Percentiles rank a stretch among this genome's conserved stretches.
Evolutionary conservation across 805 yeast genomes (phyloP).

Genomic region (Lachancea sp.): DNA sequence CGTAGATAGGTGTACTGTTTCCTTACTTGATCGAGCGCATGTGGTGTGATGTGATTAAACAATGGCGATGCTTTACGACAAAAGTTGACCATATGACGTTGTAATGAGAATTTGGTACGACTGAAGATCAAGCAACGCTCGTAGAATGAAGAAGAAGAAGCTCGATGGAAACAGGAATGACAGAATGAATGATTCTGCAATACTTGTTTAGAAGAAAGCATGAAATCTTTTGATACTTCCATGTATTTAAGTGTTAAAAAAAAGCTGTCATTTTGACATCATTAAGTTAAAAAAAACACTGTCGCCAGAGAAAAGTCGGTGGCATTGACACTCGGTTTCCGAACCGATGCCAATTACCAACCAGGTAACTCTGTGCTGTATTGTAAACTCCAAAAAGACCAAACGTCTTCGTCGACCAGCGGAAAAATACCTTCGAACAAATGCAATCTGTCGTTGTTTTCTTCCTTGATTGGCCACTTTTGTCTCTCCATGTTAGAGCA

Average conservation of each 20-base stretch:
- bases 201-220: no score
- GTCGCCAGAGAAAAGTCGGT: background rate
- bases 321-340: background rate
- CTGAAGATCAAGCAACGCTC: no score
- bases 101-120: no score
- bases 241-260: background rate
- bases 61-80: background rate
- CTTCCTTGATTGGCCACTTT: constrained; percentile 17
- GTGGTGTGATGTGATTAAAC: background rate
- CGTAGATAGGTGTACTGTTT: no score
- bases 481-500: constrained; percentile 33
- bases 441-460: no score
- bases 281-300: constrained; percentile 2
- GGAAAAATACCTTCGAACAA: no score
- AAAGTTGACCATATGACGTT: background rate
- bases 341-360: background rate
- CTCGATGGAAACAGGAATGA: no score
- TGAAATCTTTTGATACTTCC: background rate
- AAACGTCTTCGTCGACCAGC: constrained; percentile 30
- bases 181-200: no score
- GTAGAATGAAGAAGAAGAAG: no score
- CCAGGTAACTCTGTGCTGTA: background rate
- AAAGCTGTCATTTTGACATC: background rate
- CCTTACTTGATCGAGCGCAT: no score
- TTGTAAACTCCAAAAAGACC: constrained; percentile 22